Percentiles rank a stretch among this genome's conserved stretches.
Conservation (phyloP, 2,329 filamentous ascomycete genomes). For the Curvularia lunata region DNA sequence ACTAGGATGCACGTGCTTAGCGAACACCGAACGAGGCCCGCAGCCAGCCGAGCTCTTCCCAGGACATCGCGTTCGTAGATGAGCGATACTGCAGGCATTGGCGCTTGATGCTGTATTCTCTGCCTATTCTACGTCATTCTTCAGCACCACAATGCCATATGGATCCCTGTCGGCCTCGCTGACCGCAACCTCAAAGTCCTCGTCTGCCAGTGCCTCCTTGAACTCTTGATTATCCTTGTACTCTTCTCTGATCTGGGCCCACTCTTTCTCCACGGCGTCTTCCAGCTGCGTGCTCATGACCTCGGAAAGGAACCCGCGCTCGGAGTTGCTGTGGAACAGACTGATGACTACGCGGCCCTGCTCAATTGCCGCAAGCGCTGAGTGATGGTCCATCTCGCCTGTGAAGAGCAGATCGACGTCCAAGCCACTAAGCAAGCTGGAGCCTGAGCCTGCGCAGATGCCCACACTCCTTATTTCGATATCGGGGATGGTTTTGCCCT, state of each 20-base stretch:
- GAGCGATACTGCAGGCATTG: background rate
- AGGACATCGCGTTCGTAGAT: background rate
- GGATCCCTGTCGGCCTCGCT: slow-evolving; percentile 87
- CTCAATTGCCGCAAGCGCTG: slow-evolving; percentile 85
- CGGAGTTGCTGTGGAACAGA: slow-evolving; percentile 92
- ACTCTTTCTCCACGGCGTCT: slow-evolving; percentile 62
- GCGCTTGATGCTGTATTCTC: background rate
- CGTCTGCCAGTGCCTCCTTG: slow-evolving; percentile 59
- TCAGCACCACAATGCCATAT: slow-evolving; percentile 68
- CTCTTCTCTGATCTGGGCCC: slow-evolving; percentile 57
- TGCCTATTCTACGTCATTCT: slow-evolving; percentile 25
- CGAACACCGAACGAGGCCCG: background rate
- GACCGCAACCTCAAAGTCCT: slow-evolving; percentile 69
- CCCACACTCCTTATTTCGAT: slow-evolving; percentile 72
- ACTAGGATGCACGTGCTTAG: background rate
- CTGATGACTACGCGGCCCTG: slow-evolving; percentile 81
- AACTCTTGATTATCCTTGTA: slow-evolving; percentile 49
- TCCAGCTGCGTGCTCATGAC: slow-evolving; percentile 72
- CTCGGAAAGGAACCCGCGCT: slow-evolving; percentile 78
- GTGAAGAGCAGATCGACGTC: slow-evolving; percentile 84
- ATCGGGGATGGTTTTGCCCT: slow-evolving; percentile 60
- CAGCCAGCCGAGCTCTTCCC: background rate
- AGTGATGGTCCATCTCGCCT: slow-evolving; percentile 92
- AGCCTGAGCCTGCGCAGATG: slow-evolving; percentile 89
- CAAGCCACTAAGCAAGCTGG: slow-evolving; percentile 72